Base-by-base conservation (phyloP, 345 rosid genomes). In the Citrus trifoliata region DNA sequence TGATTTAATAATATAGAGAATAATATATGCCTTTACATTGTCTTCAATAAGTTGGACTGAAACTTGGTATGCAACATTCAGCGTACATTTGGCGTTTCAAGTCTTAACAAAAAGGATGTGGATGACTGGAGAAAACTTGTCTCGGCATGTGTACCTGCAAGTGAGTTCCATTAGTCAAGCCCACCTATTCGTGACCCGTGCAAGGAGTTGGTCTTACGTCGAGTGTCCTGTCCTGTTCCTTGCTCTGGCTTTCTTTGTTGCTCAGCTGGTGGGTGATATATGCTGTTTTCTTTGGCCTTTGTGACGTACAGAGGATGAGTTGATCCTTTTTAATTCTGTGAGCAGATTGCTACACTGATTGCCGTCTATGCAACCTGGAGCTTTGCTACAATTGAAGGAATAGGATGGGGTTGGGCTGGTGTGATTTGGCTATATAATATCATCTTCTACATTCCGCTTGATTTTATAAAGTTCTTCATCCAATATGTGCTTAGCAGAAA, bases 81-180 rank as follows among this genome's bases (percentile, higher is more conserved):
- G 92, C 71, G 71, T 21, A 81, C 83, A 13, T 89, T 91, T 73
- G 90, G 89, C 55, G 89, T 91, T 38, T 55, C 87, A 53, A 89
- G 90, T 79, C 91, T 91, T 72, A 82, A 84, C 70, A 25, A 81
- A 24, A 51, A 51, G 30, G 86, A 84, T 73, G 27, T 1, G 2
- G 76, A 84, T 0, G 86, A 84, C 83, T 55, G 79, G 33, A 81
- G 83, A 79, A 89, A 80, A 86, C 92, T 89, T 46, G 91, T 91
- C 60, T 82, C 93, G 0, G 89, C 88, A 4, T n/a, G 24, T 90
- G 18, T 90, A 90, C 77, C 87, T 88, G 77, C 93, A 88, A 85
- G 93, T 87, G 70, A 87, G 93, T 85, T 86, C 87, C 16, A 88
- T 87, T 66, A 90, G 93, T 76, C 93, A 90, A 82, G 92, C 92